phyloP scores from a whole-genome alignment of 306 rosid genomes.

The Prunus campanulata region DNA sequence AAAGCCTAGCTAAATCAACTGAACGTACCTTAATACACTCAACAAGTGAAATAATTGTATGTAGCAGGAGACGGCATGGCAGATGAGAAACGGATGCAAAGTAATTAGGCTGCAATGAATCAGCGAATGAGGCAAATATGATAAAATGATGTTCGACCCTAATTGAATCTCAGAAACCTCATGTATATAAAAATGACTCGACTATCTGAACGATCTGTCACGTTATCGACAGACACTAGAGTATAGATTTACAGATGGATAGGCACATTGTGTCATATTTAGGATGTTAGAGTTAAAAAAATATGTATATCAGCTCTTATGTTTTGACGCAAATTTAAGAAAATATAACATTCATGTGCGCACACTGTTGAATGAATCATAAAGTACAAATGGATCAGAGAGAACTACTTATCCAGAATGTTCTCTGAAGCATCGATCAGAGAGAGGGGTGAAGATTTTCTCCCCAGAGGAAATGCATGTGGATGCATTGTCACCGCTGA shows the following conservation, averaged over 20 bases:
- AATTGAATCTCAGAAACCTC: no score
- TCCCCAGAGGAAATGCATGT: not conserved
- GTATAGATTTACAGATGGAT: not conserved
- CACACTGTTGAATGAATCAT: not conserved
- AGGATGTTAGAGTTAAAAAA: not conserved
- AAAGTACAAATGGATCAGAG: conserved; percentile 4
- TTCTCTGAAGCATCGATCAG: not conserved
- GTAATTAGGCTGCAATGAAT: not conserved
- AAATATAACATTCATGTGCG: not conserved
- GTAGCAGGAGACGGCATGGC: not conserved
- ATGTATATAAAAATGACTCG: not conserved
- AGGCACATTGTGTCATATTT: not conserved
- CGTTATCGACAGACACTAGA: not conserved
- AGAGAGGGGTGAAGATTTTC: not conserved
- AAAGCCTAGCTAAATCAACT: not conserved
- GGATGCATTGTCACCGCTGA: not conserved
- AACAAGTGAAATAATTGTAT: not conserved
- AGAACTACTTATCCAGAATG: not conserved
- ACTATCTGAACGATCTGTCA: conserved; percentile 3
- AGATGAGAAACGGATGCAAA: conserved; percentile 1
- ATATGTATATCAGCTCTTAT: not conserved
- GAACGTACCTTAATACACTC: not conserved
- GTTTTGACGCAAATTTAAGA: not conserved
- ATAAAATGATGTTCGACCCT: not conserved
- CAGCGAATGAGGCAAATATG: no score